A percentile compares a stretch with the other conserved stretches of the same genome.
Evolutionary conservation across 2,329 filamentous ascomycete species (phyloP).

Genomic region (Teratosphaeria epicoccoides): DNA sequence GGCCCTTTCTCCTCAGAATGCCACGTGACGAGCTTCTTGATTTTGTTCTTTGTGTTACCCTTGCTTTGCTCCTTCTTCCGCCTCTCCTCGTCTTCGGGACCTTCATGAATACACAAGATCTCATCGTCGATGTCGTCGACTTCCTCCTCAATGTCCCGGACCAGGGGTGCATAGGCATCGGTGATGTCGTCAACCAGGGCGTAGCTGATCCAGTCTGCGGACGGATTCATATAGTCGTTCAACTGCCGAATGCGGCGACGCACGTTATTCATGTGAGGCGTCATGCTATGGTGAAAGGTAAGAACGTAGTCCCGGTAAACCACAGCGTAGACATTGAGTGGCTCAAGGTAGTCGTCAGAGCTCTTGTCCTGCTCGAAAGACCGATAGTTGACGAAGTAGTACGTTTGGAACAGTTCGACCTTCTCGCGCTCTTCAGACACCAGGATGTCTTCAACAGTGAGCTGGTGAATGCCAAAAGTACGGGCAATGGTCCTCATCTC

Average conservation of each 20-base stretch:
- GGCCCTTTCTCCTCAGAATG: neutral
- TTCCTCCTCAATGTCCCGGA: constrained; percentile 87
- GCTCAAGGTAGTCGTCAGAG: constrained; percentile 83
- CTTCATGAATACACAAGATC: constrained; percentile 70
- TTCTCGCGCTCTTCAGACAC: constrained; percentile 96
- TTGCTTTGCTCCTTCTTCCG: constrained; percentile 28
- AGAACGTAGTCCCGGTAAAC: constrained; percentile 93
- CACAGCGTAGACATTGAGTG: constrained; percentile 94
- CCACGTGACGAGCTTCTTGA: neutral
- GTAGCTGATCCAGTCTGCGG: constrained; percentile 96
- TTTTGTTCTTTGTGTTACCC: constrained; percentile 9
- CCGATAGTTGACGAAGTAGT: constrained; percentile 98
- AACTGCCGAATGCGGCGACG: constrained; percentile 85
- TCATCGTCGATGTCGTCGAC: constrained; percentile 94
- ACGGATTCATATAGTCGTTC: constrained; percentile 84
- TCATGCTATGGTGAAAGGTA: constrained; percentile 95
- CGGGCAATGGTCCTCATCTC: constrained; percentile 94
- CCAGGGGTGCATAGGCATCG: constrained; percentile 85
- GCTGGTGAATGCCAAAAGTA: constrained; percentile 86
- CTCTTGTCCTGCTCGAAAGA: constrained; percentile 92
- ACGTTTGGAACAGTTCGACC: constrained; percentile 91
- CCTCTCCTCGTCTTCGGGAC: constrained; percentile 11
- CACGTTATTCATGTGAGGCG: constrained; percentile 91
- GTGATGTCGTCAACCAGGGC: constrained; percentile 98
- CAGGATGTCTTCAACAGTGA: constrained; percentile 94